Evolutionary conservation across 2,329 filamentous ascomycete species (phyloP), one percentile per base, ranked within the genome.

Genomic region (Talaromyces funiculosus): DNA sequence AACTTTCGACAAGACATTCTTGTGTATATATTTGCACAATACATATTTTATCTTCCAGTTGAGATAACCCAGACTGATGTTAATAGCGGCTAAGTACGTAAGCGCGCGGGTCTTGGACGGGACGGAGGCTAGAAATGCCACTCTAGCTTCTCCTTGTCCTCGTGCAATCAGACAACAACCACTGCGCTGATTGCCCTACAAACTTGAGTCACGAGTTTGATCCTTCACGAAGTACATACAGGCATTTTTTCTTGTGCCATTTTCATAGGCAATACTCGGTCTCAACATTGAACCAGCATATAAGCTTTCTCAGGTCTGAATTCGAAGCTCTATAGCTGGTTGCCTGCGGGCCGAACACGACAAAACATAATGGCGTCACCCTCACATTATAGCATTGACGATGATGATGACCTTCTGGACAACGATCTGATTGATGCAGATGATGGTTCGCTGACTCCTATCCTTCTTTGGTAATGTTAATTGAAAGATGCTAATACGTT

Each of bases 381-480:
- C 16, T 57, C 62, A 16, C 53, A 59, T 49, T 37, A 86, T 69
- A 86, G 86, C 70, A 80, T 77, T 62, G 84, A 87, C 63, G 80
- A 84, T 70, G 80, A 84, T 69, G 82, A 83, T 64, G 83, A 85
- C 61, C 79, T 84, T 62, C 77, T 87, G 64, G 84, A 88, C 62
- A 86, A 88, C 67, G 88, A 91, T 68, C 76, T 92, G 68, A 90
- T 92, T 75, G 89, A 92, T 68, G 87, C 87, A 3, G 88, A 91
- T 80, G 87, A 92, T 77, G 88, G 89, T 90, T 42, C 16, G 18
- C 37, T 47, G 31, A 20, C 29, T 51, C 29, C n/a, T 20, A 31
- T 22, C 12, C 10, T 22, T 18, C 31, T 38, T 14, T 18, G 43
- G 14, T 45, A 26, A 12, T 24, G 12, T 7, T n/a, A 8, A n/a